A percentile compares a stretch with the other conserved stretches of the same genome.
Conservation (phyloP, 352 stramenopile species). For the Peronospora farinosa region DNA sequence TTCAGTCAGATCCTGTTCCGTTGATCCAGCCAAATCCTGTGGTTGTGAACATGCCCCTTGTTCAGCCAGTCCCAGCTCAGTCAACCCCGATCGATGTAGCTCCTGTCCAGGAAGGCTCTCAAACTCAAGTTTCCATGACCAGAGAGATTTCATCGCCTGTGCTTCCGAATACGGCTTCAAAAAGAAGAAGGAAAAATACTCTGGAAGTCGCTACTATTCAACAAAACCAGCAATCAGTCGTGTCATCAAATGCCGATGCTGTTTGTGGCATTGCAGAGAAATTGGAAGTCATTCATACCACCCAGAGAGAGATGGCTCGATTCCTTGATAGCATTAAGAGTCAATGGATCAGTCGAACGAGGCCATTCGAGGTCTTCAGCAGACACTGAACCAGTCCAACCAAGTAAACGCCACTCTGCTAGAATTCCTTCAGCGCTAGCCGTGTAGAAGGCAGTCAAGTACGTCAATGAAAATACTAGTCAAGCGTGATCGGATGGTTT, state of each 20-base stretch:
- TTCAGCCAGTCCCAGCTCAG: too few species aligned
- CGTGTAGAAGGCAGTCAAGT: not conserved
- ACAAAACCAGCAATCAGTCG: not conserved
- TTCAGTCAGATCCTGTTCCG: too few species aligned
- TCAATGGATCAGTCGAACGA: conserved; percentile 23
- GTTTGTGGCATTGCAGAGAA: conserved; percentile 6
- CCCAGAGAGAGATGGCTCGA: conserved; percentile 19
- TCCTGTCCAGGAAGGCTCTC: too few species aligned
- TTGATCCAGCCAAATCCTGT: too few species aligned
- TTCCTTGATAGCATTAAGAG: conserved; percentile 17
- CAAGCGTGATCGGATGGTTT: conserved; percentile 2
- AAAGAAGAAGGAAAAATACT: too few species aligned
- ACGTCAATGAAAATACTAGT: conserved; percentile 4
- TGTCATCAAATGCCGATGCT: not conserved
- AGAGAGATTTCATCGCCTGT: too few species aligned
- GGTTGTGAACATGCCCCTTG: too few species aligned
- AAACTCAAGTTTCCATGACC: too few species aligned
- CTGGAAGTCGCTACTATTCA: too few species aligned
- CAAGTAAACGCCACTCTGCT: conserved; percentile 21
- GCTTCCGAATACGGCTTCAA: too few species aligned
- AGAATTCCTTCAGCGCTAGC: not conserved
- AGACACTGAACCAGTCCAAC: conserved; percentile 7
- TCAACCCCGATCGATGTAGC: too few species aligned
- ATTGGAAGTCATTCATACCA: conserved; percentile 19
- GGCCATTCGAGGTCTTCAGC: conserved; percentile 17